Conservation (phyloP, 2,329 filamentous ascomycete genomes). For the Colletotrichum sp. region DNA sequence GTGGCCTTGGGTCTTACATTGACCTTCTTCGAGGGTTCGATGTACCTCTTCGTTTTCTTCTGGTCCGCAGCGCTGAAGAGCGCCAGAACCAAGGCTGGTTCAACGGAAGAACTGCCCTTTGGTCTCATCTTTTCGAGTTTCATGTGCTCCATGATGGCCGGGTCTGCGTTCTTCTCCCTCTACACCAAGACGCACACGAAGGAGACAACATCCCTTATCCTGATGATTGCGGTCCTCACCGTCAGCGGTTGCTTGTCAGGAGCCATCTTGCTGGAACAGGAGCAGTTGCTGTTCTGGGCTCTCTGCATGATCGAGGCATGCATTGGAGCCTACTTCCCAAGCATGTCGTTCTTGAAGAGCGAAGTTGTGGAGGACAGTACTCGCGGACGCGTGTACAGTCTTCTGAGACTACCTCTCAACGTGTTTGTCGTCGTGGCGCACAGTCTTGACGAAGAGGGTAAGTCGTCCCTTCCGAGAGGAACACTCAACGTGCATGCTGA, state of each 20-base stretch:
- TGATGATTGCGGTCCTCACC: slow-evolving; percentile 37
- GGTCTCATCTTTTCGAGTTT: slow-evolving; percentile 61
- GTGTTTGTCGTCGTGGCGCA: slow-evolving; percentile 56
- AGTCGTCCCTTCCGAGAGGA: not conserved
- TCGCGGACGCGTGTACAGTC: slow-evolving; percentile 59
- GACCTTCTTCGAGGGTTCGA: slow-evolving; percentile 64
- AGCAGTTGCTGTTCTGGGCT: slow-evolving; percentile 55
- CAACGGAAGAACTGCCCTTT: slow-evolving; percentile 38
- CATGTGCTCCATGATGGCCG: slow-evolving; percentile 63
- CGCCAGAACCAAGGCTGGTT: slow-evolving; percentile 33
- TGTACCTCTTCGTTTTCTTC: slow-evolving; percentile 69
- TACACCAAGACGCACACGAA: slow-evolving; percentile 31
- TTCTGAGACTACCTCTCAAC: slow-evolving; percentile 63
- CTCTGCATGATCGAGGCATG: slow-evolving; percentile 64
- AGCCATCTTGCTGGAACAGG: slow-evolving; percentile 45
- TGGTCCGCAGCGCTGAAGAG: slow-evolving; percentile 61
- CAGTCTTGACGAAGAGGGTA: slow-evolving; percentile 48
- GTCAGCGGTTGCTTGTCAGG: slow-evolving; percentile 42
- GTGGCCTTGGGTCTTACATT: slow-evolving; percentile 56
- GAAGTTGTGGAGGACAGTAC: slow-evolving; percentile 57
- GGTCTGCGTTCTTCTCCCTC: slow-evolving; percentile 52
- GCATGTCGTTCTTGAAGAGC: slow-evolving; percentile 60
- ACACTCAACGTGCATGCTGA: not conserved
- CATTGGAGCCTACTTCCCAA: slow-evolving; percentile 63
- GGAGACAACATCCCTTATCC: slow-evolving; percentile 34